Evolutionary conservation across 2,329 filamentous ascomycete species (phyloP), one percentile per base, ranked within the genome.

Genomic region (Colletotrichum destructivum): DNA sequence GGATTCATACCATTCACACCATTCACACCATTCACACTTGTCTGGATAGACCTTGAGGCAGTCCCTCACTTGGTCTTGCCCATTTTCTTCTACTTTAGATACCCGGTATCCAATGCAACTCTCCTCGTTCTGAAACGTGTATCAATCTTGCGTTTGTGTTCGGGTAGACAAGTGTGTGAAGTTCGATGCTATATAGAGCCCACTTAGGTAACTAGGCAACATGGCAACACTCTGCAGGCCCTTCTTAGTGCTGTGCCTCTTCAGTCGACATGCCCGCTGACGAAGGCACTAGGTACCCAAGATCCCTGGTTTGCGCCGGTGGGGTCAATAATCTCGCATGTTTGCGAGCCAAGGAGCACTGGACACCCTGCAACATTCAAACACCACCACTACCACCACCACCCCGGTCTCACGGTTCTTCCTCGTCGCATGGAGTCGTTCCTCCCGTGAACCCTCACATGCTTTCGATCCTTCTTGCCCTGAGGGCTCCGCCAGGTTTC

Each of bases 41-140:
- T 49, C 46, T 26, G 52, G 47, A 67, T 67, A 56, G 68, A 67
- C 26, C 68, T 62, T 59, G 71, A 62, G 23, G 46, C 38, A 42
- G 26, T 51, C 13, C 16, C 7, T 23, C 31, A 31, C 31, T 8
- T 31, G 31, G 31, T 31, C 31, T 31, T 8, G 4, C 6, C 8
- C 31, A 3, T 46, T 1, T 40, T 15, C 31, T 55, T 55, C 40
- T 64, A 40, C 63, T 59, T 47, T n/a, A 21, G 26, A 71, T 71
- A 71, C 69, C 69, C 69, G 6, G 44, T 64, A 64, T 42, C 55
- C 26, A 69, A 69, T 60, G 6, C 38, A 60, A 42, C 47, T 44
- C 59, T 46, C 16, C 23, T 55, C 21, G 9, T 11, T 60, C 15
- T 54, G 47, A 62, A 18, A 61, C 23, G 35, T 23, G 35, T 23